A percentile compares a stretch with the other conserved stretches of the same genome.
Evolutionary conservation across 768 basidiomycete species (phyloP).

Genomic region (Phylloporus sp.): DNA sequence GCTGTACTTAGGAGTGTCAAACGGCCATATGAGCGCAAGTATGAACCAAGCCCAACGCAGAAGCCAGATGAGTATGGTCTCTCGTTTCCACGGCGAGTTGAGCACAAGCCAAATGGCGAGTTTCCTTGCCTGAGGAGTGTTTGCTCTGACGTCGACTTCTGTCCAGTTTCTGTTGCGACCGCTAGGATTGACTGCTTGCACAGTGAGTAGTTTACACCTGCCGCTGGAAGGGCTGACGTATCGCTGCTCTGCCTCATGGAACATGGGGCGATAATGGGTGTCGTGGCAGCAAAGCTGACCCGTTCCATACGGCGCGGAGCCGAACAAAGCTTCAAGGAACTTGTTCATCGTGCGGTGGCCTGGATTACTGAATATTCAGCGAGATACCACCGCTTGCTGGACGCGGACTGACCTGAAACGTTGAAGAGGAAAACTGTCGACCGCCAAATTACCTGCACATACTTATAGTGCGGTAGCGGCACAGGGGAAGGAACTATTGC

Average conservation of each 20-base stretch:
- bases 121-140: background rate
- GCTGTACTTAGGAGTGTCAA: background rate
- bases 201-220: slow-evolving; percentile 19
- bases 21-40: slow-evolving; percentile 16
- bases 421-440: background rate
- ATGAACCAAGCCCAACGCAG: slow-evolving; percentile 16
- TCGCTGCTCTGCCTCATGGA: slow-evolving; percentile 14
- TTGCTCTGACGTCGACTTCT: slow-evolving; percentile 1
- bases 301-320: background rate
- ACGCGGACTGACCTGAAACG: slow-evolving; percentile 6
- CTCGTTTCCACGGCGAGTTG: background rate
- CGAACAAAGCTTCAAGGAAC: background rate
- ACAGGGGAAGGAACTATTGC: no score
- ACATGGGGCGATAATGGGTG: slow-evolving; percentile 13
- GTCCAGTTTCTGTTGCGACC: background rate
- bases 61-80: slow-evolving; percentile 8
- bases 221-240: slow-evolving; percentile 23
- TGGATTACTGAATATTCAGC: background rate
- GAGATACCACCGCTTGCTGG: background rate
- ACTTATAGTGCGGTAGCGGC: slow-evolving; percentile 5
- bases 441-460: background rate
- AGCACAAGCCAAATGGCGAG: slow-evolving; percentile 18
- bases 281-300: slow-evolving; percentile 9
- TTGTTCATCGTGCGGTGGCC: background rate
- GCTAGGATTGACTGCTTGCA: slow-evolving; percentile 22